A percentile compares a stretch with the other conserved stretches of the same genome.
Conservation (phyloP, 768 basidiomycete genomes). For the Sarcomyxa edulis region DNA sequence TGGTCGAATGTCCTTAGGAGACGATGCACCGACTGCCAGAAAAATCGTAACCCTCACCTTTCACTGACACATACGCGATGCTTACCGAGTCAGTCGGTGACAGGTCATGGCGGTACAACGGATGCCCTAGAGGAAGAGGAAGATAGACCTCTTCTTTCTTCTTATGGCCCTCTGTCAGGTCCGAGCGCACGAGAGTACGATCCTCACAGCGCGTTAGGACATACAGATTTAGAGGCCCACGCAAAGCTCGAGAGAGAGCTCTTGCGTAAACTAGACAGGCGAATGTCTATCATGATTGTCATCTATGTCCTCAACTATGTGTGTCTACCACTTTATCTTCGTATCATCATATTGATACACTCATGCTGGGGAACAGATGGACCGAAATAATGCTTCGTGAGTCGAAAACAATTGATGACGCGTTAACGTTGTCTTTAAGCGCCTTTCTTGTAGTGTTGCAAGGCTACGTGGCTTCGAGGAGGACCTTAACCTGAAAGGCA, state of each 20-base stretch:
- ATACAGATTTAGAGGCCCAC: too few species aligned
- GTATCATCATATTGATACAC: slow-evolving; percentile 8
- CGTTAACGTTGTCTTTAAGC: not conserved
- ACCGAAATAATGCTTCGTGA: slow-evolving; percentile 66
- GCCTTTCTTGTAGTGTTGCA: slow-evolving; percentile 41
- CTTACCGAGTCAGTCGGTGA: too few species aligned
- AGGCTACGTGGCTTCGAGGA: slow-evolving; percentile 60
- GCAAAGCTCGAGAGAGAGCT: slow-evolving; percentile 27
- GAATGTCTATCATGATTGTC: slow-evolving; percentile 42
- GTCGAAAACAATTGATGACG: slow-evolving; percentile 12
- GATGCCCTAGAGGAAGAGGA: too few species aligned
- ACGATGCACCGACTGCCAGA: too few species aligned
- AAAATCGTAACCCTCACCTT: too few species aligned
- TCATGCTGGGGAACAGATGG: slow-evolving; percentile 49
- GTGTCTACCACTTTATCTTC: slow-evolving; percentile 6
- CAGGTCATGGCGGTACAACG: too few species aligned
- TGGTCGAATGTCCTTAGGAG: too few species aligned
- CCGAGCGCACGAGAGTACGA: too few species aligned
- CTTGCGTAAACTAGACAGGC: slow-evolving; percentile 42
- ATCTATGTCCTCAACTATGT: slow-evolving; percentile 45
- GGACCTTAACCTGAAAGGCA: slow-evolving; percentile 51
- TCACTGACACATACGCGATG: too few species aligned
- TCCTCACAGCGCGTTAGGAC: too few species aligned
- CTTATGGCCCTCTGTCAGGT: too few species aligned
- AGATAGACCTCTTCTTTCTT: too few species aligned